phyloP scores from a whole-genome alignment of 768 basidiomycete genomes.

The Pleurotus tuoliensis region DNA sequence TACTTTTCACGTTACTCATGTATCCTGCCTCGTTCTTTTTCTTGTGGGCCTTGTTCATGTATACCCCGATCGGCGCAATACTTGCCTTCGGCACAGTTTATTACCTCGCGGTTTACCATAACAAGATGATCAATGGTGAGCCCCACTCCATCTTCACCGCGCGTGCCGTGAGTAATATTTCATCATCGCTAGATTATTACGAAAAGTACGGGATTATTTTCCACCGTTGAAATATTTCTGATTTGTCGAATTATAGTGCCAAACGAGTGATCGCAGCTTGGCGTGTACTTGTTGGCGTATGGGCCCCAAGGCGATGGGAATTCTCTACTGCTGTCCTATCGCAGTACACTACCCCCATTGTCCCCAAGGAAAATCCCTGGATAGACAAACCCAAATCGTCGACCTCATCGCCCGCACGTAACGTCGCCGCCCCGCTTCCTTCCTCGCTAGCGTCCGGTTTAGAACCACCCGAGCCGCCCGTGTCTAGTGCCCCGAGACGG shows the following conservation, averaged over 20 bases:
- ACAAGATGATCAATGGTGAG: slow-evolving; percentile 79
- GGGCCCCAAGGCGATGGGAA: slow-evolving; percentile 85
- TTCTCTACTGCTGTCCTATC: slow-evolving; percentile 69
- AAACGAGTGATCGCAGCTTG: slow-evolving; percentile 92
- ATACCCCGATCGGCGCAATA: slow-evolving; percentile 69
- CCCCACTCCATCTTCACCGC: slow-evolving; percentile 15
- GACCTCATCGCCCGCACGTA: slow-evolving; percentile 12
- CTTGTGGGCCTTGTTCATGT: slow-evolving; percentile 81
- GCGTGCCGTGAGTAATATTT: slow-evolving; percentile 13
- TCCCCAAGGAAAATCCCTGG: slow-evolving; percentile 72
- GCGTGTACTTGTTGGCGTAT: slow-evolving; percentile 93
- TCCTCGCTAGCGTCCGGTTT: slow-evolving; percentile 18
- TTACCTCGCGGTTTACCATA: slow-evolving; percentile 82
- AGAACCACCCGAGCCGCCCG: slow-evolving; percentile 36
- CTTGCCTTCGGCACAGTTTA: slow-evolving; percentile 68
- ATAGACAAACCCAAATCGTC: slow-evolving; percentile 42
- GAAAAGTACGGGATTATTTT: slow-evolving; percentile 51
- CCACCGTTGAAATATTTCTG: not conserved
- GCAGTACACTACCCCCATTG: slow-evolving; percentile 63
- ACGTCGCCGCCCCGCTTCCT: slow-evolving; percentile 6
- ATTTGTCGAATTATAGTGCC: slow-evolving; percentile 44
- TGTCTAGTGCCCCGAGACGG: slow-evolving; percentile 30
- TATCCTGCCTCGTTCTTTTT: slow-evolving; percentile 85
- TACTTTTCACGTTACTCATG: slow-evolving; percentile 67
- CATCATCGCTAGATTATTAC: slow-evolving; percentile 55